Base-by-base conservation (phyloP, 1,284 basidiomycete species). In the Bondarzewia mesenterica region DNA sequence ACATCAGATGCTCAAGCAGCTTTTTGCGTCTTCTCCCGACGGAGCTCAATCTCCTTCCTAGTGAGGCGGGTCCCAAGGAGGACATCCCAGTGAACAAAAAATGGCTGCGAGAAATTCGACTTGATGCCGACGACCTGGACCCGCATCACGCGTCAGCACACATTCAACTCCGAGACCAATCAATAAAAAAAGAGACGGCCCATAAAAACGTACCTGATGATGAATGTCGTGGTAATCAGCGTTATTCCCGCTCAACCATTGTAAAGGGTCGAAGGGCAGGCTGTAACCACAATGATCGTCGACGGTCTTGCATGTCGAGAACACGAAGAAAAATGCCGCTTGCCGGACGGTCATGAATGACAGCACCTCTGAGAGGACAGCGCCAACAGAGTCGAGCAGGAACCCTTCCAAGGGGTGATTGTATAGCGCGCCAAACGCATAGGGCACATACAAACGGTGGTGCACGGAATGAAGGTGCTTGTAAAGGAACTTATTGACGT, bases 151-250 rank as follows among this genome's bases (percentile, higher is more conserved):
- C n/a, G n/a, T n/a, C n/a, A 37, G 36, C n/a, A 37, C 36, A 37
- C 36, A n/a, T n/a, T n/a, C n/a, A n/a, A n/a, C n/a, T n/a, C n/a
- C 8, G 32, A n/a, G 32, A 14, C 14, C 20, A 22, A 29, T 46
- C 7, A 54, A 41, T 10, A 16, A 15, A 36, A n/a, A 21, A 48
- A 21, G 43, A 20, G 39, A 16, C 14, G 44, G 21, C 29, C 23
- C 15, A 45, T 47, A 39, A 51, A 37, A 46, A 63, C 71, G 29
- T 56, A 85, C 86, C 75, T 92, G 89, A 67, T 98, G 95, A 64
- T 99, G 95, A 52, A 99, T 96, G 66, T 98, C 95, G 66, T 98
- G 95, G 66, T 97, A 99, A 64, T 96, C 92, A 2, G 93, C 89
- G 62, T 92, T 96, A 65, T 99, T 99, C n/a, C 78, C 73, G 52